Base-by-base conservation (phyloP, 495 filamentous ascomycete species). In the Astrocystis sublimbata region DNA sequence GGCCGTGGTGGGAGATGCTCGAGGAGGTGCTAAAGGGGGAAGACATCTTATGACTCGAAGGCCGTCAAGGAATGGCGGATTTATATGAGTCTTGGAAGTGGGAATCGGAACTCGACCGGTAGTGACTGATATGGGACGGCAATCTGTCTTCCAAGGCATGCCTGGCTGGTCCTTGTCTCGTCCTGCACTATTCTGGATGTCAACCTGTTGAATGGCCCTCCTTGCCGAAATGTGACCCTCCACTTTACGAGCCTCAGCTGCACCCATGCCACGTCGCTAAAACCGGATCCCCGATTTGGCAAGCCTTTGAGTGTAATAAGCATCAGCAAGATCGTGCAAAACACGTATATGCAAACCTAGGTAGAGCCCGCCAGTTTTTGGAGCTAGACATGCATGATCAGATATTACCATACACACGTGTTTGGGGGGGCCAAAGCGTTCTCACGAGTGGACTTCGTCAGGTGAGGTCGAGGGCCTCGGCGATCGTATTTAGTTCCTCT, bases 401-500 rank as follows among this genome's bases (percentile, higher is more conserved):
- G 24, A 2, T 6, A n/a, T 21, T n/a, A n/a, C n/a, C n/a, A 15
- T 13, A 30, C 45, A 49, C 1, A 49, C 23, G 24, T 30, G 5
- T 30, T 4, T 24, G 5, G 23, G 23, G 35, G 6, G 47, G 47
- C 47, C 47, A 51, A 33, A 51, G 47, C 47, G 26, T n/a, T n/a
- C 47, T 51, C 47, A 33, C 21, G 26, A n/a, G 15, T 7, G n/a
- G 33, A 33, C 47, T 30, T 51, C 47, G 24, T 33, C 3, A 51
- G 26, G 9, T 28, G 47, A 51, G 21, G 47, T 6, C n/a, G 26
- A 33, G 17, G 47, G 19, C 19, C 21, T 51, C 17, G 21, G 47
- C 15, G 33, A 51, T 51, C 7, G 26, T 51, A 51, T 51, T 51
- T 51, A 51, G 47, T 51, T 35, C 28, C 47, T 33, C 47, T 51